Evolutionary conservation across 164 flowering plant species (phyloP), one percentile per base, ranked within the genome.

Genomic region (Kingdonia uniflora): DNA sequence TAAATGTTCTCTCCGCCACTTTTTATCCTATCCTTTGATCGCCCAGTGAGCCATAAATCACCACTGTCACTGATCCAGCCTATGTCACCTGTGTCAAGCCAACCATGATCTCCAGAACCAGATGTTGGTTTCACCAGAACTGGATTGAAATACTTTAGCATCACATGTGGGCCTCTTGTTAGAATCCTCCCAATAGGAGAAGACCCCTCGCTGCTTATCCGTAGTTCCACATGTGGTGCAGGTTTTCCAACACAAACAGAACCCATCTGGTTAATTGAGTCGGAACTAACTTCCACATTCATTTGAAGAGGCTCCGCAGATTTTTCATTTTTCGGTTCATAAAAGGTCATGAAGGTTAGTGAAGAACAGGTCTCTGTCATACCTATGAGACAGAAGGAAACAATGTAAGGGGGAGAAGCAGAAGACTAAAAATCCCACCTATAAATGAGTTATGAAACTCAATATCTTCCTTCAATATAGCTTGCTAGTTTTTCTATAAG

Each of bases 331-430:
- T 35, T 46, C 41, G 92, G 87, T 26, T 82, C 78, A 38, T 69
- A 62, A 33, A 87, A 77, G 42, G 81, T 76, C 79, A 79, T 76
- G 79, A 92, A 92, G 19, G 96, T 85, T 3, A 92, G 61, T 39
- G 98, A 92, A 44, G 96, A 92, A 44, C 90, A 81, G 42, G 88
- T 69, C 73, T 92, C 96, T 19, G 98, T 92, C 98, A 87, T 87
- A 51, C 96, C 98, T 91, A 12, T 19, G 51, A n/a, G 14, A n/a
- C 20, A 26, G 41, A 26, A 19, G 47, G 22, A 29, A 13, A 49
- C 2, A 49, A 49, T 15, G 2, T 15, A 13, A 26, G 45, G n/a
- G n/a, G n/a, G 46, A 26, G 48, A 22, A 11, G 6, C 21, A 14
- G 51, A 22, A 21, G 2, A 19, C 5, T 13, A 47, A 47, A 47